Base-by-base conservation (phyloP, 768 basidiomycete species). In the Tulasnella sp. region DNA sequence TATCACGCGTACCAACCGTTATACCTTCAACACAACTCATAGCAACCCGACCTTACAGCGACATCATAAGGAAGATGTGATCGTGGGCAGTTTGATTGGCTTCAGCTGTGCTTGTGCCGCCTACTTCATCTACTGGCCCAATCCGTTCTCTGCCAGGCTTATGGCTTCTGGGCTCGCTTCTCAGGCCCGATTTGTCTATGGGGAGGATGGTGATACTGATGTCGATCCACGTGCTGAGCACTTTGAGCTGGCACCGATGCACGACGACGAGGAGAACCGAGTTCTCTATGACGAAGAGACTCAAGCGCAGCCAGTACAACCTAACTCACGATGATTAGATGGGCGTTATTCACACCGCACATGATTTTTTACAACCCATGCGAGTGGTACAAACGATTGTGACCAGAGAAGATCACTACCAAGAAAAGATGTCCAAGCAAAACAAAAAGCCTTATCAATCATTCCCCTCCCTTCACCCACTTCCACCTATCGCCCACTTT, bases 61-160 rank as follows among this genome's bases (percentile, higher is more conserved):
- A 64, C 84, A 86, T 67, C 81, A 84, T 68, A 80, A 78, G 68
- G 83, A 84, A 69, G 84, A 86, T 66, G 78, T 85, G 13, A 76
- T 85, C 56, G 80, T 78, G 8, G 84, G 84, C 24, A 77, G 78
- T 60, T 63, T 79, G 23, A 79, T 85, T 50, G 84, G 84, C 32
- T 72, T 77, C 5, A 29, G 76, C 29, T 78, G 75, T 15, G 77
- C 80, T 13, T 68, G 70, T 9, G 67, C 78, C 56, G 76, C 74
- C 65, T 85, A 83, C 67, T 72, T 78, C 60, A 75, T 80, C 34
- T 85, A 82, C 68, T 85, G 82, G 81, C 82, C 81, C 45, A 82
- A 71, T 61, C 83, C 84, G 1, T 80, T 84, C 67, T 70, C 74
- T 44, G 63, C 62, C n/a, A 64, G 56, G 38, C 15, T 51, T 26